Evolutionary conservation across 352 stramenopile genomes (phyloP), one percentile per base, ranked within the genome.

Genomic region (Globisporangium polare): DNA sequence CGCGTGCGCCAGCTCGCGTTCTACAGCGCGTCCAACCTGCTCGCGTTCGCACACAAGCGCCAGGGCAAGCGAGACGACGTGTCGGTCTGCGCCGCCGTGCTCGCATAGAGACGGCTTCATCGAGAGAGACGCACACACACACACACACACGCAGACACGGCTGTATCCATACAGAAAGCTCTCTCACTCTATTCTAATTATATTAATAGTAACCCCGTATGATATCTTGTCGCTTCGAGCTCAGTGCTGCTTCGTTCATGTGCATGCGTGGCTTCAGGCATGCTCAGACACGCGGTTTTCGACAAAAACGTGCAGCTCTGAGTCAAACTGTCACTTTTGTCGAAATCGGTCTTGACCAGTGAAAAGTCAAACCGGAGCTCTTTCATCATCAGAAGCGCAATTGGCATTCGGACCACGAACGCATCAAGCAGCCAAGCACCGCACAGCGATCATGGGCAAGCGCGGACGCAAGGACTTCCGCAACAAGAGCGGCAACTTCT

Each of bases 21-120:
- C 66, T 95, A 95, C 75, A 93, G 80, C 61, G 87, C 87, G 46
- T 94, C 87, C 42, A 94, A 94, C 60, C 66, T 95, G 53, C 74
- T 95, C n/a, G 77, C 85, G 37, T 95, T 95, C 60, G 87, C 87
- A 46, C 80, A 92, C 77, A 95, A 95, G 75, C 87, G 92, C 63
- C 72, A 92, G 45, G 87, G 87, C 57, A 95, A 95, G 69, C 82
- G 84, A 27, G 87, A 95, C 65, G 87, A 95, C 69, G 78, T 95
- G 51, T 93, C 85, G 50, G 87, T 94, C 58, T 95, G 86, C 42
- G 80, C 80, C 42, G 86, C 84, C 55, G 77, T 95, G 41, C 77
- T 95, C n/a, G 80, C 85, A 50, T 95, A 68, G 75, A 17, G 57
- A 18, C 8, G 10, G 15, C 7, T 31, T 33, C 45, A 24, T 27